Conservation (phyloP, 345 rosid genomes). For the Nephelium lappaceum region DNA sequence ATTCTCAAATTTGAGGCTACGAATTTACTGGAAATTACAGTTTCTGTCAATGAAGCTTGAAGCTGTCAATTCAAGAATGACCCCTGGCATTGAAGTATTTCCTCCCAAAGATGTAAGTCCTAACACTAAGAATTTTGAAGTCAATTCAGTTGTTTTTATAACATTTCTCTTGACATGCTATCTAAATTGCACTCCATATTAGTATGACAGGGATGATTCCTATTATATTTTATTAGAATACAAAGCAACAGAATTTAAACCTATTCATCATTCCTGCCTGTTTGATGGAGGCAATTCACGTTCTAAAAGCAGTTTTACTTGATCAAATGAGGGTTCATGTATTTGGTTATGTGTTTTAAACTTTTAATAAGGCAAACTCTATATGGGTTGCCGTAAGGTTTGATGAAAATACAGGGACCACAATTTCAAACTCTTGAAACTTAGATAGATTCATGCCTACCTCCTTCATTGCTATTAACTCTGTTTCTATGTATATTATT, state of each 20-base stretch:
- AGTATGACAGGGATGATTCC: background rate
- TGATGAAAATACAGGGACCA: background rate
- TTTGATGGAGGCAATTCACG: background rate
- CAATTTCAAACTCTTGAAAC: slow-evolving; percentile 7
- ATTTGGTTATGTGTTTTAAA: background rate
- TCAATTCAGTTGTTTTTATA: background rate
- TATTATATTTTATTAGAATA: background rate
- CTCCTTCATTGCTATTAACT: slow-evolving; percentile 2
- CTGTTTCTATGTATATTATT: background rate
- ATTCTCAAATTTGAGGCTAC: slow-evolving; percentile 10
- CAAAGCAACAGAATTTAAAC: background rate
- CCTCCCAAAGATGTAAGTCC: slow-evolving; percentile 71
- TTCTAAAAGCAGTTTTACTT: background rate
- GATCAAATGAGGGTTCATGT: slow-evolving; percentile 7
- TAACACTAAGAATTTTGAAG: slow-evolving; percentile 1
- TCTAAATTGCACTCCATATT: background rate
- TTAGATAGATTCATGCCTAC: slow-evolving; percentile 9
- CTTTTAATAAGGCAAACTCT: background rate
- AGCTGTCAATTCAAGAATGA: slow-evolving; percentile 76
- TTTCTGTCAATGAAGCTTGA: slow-evolving; percentile 95
- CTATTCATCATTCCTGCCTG: background rate
- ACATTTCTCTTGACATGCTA: background rate
- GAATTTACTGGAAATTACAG: slow-evolving; percentile 45
- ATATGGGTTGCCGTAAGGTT: background rate
- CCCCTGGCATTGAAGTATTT: slow-evolving; percentile 61